Evolutionary conservation across 345 rosid genomes (phyloP).

Genomic region (Toxicodendron radicans): DNA sequence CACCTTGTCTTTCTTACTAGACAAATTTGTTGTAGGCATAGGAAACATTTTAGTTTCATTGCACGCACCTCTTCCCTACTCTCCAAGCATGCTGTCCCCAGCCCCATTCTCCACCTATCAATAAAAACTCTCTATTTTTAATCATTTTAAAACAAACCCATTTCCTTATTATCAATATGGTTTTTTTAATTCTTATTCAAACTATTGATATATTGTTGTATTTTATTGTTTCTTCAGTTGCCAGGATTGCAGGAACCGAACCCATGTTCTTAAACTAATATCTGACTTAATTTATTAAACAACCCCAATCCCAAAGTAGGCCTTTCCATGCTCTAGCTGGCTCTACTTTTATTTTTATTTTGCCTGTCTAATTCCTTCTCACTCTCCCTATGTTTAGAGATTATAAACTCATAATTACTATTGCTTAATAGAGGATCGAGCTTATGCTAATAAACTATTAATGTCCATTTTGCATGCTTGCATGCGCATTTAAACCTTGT

Average conservation of each 20-base stretch:
- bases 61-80: slow-evolving; percentile 36
- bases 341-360: not conserved
- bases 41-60: slow-evolving; percentile 54
- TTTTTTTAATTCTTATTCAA: slow-evolving; percentile 5
- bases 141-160: slow-evolving; percentile 19
- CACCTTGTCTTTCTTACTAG: slow-evolving; percentile 47
- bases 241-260: slow-evolving; percentile 42
- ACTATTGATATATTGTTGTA: not conserved
- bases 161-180: slow-evolving; percentile 7
- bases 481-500: slow-evolving; percentile 68
- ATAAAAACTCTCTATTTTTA: slow-evolving; percentile 8
- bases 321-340: slow-evolving; percentile 24
- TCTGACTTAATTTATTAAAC: not conserved
- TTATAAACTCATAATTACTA: slow-evolving; percentile 55
- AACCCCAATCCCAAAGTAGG: slow-evolving; percentile 37
- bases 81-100: slow-evolving; percentile 37
- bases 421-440: slow-evolving; percentile 34
- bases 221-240: slow-evolving; percentile 12
- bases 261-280: slow-evolving; percentile 20
- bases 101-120: slow-evolving; percentile 26
- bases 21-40: slow-evolving; percentile 52
- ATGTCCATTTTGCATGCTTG: slow-evolving; percentile 45
- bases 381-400: slow-evolving; percentile 47
- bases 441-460: slow-evolving; percentile 28
- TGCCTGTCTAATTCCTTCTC: slow-evolving; percentile 33